Evolutionary conservation across 1,284 basidiomycete species (phyloP).

Genomic region (Tilletia caries): DNA sequence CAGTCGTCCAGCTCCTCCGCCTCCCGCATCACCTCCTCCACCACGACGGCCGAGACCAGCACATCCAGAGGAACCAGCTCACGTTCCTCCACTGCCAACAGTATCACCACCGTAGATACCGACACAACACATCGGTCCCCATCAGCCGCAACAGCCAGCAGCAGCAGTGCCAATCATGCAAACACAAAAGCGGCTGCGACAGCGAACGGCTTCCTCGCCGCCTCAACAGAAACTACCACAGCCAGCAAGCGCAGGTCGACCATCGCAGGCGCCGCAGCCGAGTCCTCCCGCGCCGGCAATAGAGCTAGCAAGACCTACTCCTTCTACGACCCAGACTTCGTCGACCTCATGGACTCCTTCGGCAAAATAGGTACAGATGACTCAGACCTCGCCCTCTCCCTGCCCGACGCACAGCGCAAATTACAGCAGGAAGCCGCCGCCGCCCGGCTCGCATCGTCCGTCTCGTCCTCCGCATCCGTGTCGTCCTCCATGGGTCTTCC

Average conservation of each 20-base stretch:
- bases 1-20: neutral
- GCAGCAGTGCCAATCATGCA: no score
- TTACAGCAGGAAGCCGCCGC: no score
- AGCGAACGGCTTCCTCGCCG: neutral
- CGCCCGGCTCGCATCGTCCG: no score
- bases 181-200: no score
- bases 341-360: conserved; percentile 56
- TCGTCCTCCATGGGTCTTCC: no score
- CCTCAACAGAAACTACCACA: neutral
- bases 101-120: neutral
- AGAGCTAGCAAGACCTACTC: conserved; percentile 62
- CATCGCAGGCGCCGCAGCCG: neutral
- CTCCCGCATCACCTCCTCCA: neutral
- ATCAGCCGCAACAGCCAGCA: no score
- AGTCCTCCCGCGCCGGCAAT: neutral
- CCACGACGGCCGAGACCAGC: neutral
- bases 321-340: conserved; percentile 73
- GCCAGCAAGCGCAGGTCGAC: neutral
- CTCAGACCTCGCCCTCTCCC: neutral
- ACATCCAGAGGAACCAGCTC: neutral
- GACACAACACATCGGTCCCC: no score
- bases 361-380: conserved; percentile 38
- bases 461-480: no score
- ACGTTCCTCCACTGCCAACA: neutral
- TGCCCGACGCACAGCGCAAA: conserved; percentile 25